These are phyloP conservation scores for Juglanconis sp. DNA, from an alignment of 2,329 filamentous ascomycete species.

Conservation along the genomic window DNA sequence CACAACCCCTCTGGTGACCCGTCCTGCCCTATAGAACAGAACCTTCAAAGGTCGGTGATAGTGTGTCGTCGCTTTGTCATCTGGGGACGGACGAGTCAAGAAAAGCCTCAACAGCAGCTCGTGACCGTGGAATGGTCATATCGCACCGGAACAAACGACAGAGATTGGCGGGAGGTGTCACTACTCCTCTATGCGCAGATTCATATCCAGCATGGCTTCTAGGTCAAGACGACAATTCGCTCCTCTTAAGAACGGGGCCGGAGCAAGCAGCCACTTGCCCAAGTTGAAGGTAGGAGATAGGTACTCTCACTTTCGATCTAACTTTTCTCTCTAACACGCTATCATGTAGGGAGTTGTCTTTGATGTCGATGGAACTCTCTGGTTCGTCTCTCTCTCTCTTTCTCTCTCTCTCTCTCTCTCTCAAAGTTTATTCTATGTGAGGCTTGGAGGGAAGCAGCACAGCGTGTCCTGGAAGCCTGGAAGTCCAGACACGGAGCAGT, in stretches of 20 bases:
- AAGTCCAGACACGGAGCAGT: neutral
- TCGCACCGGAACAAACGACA: neutral
- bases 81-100: conserved; percentile 1
- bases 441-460: too few relatives aligned
- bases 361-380: conserved; percentile 93
- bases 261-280: conserved; percentile 34
- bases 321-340: conserved; percentile 2
- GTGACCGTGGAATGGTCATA: neutral
- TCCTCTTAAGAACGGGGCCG: conserved; percentile 43
- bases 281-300: conserved; percentile 32
- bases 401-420: conserved; percentile 1
- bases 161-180: neutral
- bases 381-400: conserved; percentile 53
- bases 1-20: too few relatives aligned
- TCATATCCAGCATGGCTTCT: conserved; percentile 42
- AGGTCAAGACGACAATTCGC: conserved; percentile 48
- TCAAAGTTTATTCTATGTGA: neutral
- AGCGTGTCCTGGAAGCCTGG: neutral
- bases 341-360: conserved; percentile 64
- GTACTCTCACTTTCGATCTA: neutral
- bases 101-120: neutral
- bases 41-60: too few relatives aligned
- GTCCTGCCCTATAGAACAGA: too few relatives aligned
- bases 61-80: neutral
- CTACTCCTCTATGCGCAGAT: conserved; percentile 27